Percentiles rank a stretch among this genome's conserved stretches.
Conservation (phyloP, 2,329 filamentous ascomycete genomes). For the Microdochium trichocladiopsis region DNA sequence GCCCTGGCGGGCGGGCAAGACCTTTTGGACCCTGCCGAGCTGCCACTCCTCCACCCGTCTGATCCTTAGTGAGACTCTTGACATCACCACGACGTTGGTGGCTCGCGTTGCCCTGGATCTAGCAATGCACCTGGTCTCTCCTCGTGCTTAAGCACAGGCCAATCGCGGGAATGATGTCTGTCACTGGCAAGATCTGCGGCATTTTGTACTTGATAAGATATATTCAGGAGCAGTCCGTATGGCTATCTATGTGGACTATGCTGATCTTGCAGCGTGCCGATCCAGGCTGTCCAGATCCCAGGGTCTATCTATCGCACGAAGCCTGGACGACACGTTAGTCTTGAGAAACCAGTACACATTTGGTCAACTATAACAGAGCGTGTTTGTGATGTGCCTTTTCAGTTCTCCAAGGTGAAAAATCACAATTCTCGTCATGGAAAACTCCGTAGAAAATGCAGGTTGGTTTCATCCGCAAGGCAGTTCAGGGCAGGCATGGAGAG, state of each 20-base stretch:
- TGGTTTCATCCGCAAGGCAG: conserved; percentile 36
- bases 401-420: conserved; percentile 56
- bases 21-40: background rate
- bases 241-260: background rate
- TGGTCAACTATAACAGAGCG: background rate
- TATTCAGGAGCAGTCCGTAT: background rate
- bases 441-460: conserved; percentile 38
- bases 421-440: conserved; percentile 44
- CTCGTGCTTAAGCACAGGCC: background rate
- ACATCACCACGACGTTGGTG: background rate
- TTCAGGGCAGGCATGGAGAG: background rate
- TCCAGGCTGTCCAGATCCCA: background rate
- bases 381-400: conserved; percentile 28
- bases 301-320: too few species aligned
- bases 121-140: too few species aligned
- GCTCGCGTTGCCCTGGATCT: background rate
- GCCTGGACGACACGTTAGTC: background rate
- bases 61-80: background rate
- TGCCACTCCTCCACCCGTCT: background rate
- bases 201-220: background rate
- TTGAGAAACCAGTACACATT: background rate
- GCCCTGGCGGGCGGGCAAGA: background rate
- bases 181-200: background rate
- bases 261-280: background rate
- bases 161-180: background rate